phyloP scores from a whole-genome alignment of 768 basidiomycete genomes.

The Russula griseocarnosa region DNA sequence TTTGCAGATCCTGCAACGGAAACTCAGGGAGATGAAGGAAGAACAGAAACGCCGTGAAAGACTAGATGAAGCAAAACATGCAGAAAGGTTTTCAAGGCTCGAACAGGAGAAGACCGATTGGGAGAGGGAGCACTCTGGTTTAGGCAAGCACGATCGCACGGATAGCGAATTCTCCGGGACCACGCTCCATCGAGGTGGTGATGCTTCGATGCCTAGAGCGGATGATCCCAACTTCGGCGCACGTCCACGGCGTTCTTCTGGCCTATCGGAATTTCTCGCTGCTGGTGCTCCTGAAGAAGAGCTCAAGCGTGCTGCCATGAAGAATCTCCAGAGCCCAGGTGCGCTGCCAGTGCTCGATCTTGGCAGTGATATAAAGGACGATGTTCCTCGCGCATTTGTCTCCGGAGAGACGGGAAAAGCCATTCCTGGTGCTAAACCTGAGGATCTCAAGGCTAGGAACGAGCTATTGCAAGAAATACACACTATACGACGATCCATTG shows the following conservation, averaged over 20 bases:
- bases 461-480: conserved; percentile 73
- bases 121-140: conserved; percentile 78
- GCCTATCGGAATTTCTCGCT: conserved; percentile 69
- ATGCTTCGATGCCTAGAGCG: conserved; percentile 41
- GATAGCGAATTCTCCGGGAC: conserved; percentile 61
- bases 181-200: conserved; percentile 60
- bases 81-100: conserved; percentile 60
- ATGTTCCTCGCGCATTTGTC: conserved; percentile 71
- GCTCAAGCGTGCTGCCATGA: conserved; percentile 44
- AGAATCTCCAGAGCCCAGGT: conserved; percentile 49
- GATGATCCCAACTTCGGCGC: conserved; percentile 51
- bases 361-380: conserved; percentile 66
- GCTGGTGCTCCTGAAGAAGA: conserved; percentile 62
- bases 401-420: conserved; percentile 36
- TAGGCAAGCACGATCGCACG: conserved; percentile 55
- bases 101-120: conserved; percentile 73
- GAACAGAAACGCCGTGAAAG: conserved; percentile 70
- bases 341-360: conserved; percentile 70
- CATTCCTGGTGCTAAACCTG: conserved; percentile 34
- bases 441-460: conserved; percentile 64
- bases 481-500: conserved; percentile 74
- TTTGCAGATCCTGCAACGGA: conserved; percentile 71
- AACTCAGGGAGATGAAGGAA: conserved; percentile 72
- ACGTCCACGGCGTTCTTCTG: conserved; percentile 60
- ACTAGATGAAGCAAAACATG: conserved; percentile 71